phyloP scores from a whole-genome alignment of 345 rosid species.

The Syzygium grande region DNA sequence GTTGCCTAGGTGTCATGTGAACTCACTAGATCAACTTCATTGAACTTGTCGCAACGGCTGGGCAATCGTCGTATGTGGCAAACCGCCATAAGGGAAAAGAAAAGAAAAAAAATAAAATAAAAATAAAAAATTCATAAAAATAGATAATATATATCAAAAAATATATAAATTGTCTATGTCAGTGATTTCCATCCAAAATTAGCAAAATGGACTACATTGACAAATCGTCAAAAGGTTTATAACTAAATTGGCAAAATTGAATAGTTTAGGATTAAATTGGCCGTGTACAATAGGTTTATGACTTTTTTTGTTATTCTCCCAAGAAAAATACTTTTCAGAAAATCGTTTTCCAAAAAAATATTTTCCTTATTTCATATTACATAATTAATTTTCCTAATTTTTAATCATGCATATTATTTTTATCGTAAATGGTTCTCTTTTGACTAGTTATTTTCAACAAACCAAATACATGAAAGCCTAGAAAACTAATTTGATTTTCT shows the following conservation, averaged over 20 bases:
- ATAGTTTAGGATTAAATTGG: neutral
- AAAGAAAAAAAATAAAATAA: neutral
- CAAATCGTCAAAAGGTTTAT: neutral
- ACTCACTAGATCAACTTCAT: neutral
- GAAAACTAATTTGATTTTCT: neutral
- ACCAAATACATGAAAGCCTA: neutral
- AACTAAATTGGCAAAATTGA: neutral
- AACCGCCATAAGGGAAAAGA: neutral
- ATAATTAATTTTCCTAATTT: neutral
- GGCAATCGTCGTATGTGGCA: too few species aligned
- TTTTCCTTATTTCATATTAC: neutral
- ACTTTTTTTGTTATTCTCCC: neutral
- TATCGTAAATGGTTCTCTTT: neutral
- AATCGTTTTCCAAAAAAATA: neutral
- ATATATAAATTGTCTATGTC: neutral
- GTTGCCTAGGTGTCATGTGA: neutral
- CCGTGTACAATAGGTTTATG: rapidly evolving
- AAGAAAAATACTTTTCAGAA: neutral
- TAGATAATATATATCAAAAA: too few species aligned
- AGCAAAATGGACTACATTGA: rapidly evolving
- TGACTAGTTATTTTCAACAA: neutral
- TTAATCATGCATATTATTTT: neutral
- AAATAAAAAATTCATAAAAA: neutral
- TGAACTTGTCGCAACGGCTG: neutral
- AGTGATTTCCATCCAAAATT: neutral